Conservation (phyloP, 2,329 filamentous ascomycete genomes). For the Paramyrothecium sp. region DNA sequence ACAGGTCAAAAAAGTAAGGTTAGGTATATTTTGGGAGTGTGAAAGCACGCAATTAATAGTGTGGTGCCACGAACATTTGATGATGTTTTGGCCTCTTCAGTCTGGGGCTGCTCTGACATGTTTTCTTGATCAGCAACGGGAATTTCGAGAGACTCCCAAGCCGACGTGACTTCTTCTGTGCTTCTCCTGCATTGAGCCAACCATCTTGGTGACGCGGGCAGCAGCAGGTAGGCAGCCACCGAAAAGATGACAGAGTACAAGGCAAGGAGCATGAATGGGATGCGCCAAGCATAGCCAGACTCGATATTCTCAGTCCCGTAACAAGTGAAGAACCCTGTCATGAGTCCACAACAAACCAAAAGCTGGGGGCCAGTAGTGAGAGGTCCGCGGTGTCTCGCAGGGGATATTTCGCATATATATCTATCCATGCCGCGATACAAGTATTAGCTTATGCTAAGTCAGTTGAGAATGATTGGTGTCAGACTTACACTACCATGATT, state of each 20-base stretch:
- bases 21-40: too few relatives aligned
- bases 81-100: background rate
- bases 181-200: slow-evolving; percentile 39
- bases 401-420: slow-evolving; percentile 52
- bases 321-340: slow-evolving; percentile 58
- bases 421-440: background rate
- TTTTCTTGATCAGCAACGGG: background rate
- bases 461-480: too few relatives aligned
- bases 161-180: background rate
- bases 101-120: background rate
- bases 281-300: slow-evolving; percentile 53
- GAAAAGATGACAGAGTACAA: slow-evolving; percentile 27
- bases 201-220: slow-evolving; percentile 56
- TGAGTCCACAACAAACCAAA: slow-evolving; percentile 48
- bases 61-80: background rate
- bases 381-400: slow-evolving; percentile 40
- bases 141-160: background rate
- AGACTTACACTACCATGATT: background rate
- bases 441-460: too few relatives aligned
- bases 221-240: slow-evolving; percentile 31
- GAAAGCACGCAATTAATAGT: background rate
- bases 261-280: slow-evolving; percentile 40
- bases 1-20: too few relatives aligned
- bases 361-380: slow-evolving; percentile 40
- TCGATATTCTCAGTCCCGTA: slow-evolving; percentile 51